Evolutionary conservation across 1,139 yeast species (phyloP), one percentile per base, ranked within the genome.

Genomic region (Yamadazyma taylorii): DNA sequence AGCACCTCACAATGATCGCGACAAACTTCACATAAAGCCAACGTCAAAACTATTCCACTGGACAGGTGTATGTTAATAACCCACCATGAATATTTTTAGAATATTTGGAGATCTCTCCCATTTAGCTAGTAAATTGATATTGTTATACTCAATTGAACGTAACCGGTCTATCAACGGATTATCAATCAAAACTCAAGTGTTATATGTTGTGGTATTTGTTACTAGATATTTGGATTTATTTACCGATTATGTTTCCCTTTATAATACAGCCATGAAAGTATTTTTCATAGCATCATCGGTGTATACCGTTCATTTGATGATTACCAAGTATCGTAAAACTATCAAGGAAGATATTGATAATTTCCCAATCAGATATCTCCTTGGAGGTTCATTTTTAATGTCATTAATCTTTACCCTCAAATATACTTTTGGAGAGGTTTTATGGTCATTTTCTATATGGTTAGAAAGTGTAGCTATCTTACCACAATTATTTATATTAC

Each of bases 401-500:
- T 75, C 87, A 0, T 63, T 88, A 34, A 52, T 88, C 9, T 81
- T 87, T 63, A 82, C 87, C 37, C 74, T 79, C 54, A 75, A 77
- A 40, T 89, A 81, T 60, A 63, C 80, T 0, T 33, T 79, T 15
- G 50, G 74, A 9, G 96, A 90, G 56, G 52, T 84, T 5, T 49
- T 76, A 21, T 86, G 95, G 95, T 71, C 87, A 19, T 87, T 85
- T 53, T 80, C 88, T 11, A 59, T 85, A 36, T 87, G 95, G 95
- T 73, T 92, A 38, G 98, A 92, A 62, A 77, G 92, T 32, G 87
- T 87, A 33, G 95, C 96, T 13, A 88, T 92, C 40, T 64, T 92
- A 42, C 98, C 98, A 4, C 98, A 92, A 63, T 70, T 92, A 57
- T 89, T 82, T 61, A 79, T 92, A 76, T 72, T 92, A 43, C 96